phyloP scores from a whole-genome alignment of 2,329 filamentous ascomycete genomes.

The Penicillium corylophilum region DNA sequence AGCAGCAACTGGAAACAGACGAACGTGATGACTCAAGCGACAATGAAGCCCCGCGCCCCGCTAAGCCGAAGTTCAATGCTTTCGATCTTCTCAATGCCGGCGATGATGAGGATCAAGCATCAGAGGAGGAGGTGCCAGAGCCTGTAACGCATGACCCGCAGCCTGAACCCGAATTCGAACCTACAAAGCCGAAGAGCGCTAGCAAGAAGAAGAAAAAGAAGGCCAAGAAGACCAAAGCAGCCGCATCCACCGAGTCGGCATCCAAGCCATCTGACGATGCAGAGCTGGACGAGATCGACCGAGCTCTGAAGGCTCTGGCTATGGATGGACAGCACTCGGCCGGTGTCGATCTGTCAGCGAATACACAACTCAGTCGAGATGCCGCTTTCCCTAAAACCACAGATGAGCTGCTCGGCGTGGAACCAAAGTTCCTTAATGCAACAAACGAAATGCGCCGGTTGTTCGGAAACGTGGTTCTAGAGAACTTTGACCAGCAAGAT shows the following conservation, averaged over 20 bases:
- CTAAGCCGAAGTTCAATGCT: constrained; percentile 50
- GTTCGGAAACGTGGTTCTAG: constrained; percentile 65
- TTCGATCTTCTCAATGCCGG: constrained; percentile 54
- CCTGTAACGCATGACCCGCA: constrained; percentile 20
- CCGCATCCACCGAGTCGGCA: constrained; percentile 21
- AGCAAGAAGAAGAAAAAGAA: constrained; percentile 65
- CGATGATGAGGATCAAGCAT: constrained; percentile 40
- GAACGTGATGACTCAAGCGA: constrained; percentile 44
- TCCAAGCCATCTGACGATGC: constrained; percentile 24
- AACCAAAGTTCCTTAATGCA: constrained; percentile 75
- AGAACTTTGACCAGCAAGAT: constrained; percentile 55
- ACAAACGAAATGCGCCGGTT: constrained; percentile 85
- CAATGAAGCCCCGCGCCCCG: constrained; percentile 36
- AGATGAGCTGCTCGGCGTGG: constrained; percentile 59
- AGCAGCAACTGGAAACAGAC: constrained; percentile 51
- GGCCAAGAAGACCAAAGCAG: constrained; percentile 44
- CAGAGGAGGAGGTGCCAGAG: constrained; percentile 25
- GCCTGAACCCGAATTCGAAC: constrained; percentile 17
- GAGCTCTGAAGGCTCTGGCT: constrained; percentile 60
- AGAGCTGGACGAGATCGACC: constrained; percentile 65
- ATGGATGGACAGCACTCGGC: constrained; percentile 36
- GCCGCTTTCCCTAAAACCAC: constrained; percentile 37
- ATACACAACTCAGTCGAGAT: constrained; percentile 40
- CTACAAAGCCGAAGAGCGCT: constrained; percentile 41
- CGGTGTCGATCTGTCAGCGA: constrained; percentile 18